Conservation (phyloP, 176 grass and related monocot species). For the Juncus inflexus region DNA sequence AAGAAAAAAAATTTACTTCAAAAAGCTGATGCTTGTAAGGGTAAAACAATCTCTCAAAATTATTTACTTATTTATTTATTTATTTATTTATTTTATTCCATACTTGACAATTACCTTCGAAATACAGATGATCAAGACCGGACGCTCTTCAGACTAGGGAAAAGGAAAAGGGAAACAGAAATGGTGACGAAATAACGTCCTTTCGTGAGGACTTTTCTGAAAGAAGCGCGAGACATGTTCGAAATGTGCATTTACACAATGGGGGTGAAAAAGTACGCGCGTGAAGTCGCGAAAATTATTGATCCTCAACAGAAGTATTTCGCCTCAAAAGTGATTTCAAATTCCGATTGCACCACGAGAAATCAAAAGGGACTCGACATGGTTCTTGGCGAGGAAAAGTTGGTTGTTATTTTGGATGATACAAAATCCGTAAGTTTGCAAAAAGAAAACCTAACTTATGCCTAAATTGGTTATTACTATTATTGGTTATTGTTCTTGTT, state of each 20-base stretch:
- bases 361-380: slow-evolving; percentile 98
- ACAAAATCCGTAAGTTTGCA: slow-evolving; percentile 79
- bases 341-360: slow-evolving; percentile 25
- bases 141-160: slow-evolving; percentile 60
- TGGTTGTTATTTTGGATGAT: slow-evolving; percentile 90
- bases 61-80: too few relatives aligned
- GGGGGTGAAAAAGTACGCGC: background rate
- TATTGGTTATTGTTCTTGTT: background rate
- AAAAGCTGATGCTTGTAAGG: background rate
- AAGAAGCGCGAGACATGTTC: slow-evolving; percentile 45
- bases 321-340: background rate
- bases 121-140: slow-evolving; percentile 53
- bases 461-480: too few relatives aligned
- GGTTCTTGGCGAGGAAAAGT: slow-evolving; percentile 70
- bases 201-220: slow-evolving; percentile 63
- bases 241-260: slow-evolving; percentile 5
- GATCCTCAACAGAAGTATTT: slow-evolving; percentile 1
- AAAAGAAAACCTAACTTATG: too few relatives aligned
- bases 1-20: slow-evolving; percentile 38
- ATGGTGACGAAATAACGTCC: slow-evolving; percentile 77
- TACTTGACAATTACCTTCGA: background rate
- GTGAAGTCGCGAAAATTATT: background rate
- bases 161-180: background rate
- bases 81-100: background rate
- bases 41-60: background rate